Base-by-base conservation (phyloP, 371 early-diverging fungal genomes). In the Mortierella sp. region DNA sequence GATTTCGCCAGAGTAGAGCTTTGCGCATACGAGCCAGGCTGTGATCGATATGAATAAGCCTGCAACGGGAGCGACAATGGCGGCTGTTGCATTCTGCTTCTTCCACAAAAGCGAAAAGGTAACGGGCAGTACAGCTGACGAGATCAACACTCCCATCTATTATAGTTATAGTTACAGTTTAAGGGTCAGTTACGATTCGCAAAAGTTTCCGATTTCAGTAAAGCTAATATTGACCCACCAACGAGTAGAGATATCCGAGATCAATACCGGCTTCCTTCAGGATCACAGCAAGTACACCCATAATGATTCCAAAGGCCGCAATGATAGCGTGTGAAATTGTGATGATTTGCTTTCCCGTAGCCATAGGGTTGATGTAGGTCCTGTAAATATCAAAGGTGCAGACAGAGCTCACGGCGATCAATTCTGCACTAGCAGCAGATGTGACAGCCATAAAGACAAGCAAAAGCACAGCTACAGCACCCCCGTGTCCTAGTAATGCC, bases 361-460 rank as follows among this genome's bases (percentile, higher is more conserved):
- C 93, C 67, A 81, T 64, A 21, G 93, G 91, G 40, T 90, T 85
- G 62, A 93, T 87, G 69, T 92, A 92, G 13, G 92, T 84, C 59
- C 90, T 87, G 70, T 90, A 92, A 32, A 92, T 77, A 72, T 93
- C 93, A 76, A 91, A 93, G 4, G 93, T 93, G 41, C 87, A 66
- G 21, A 92, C 88, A 11, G 93, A 92, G 45, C 90, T 87, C 13
- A 93, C 93, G 15, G 93, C 93, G 76, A 92, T 92, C 65, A 93
- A 64, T 65, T 92, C 93, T 4, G 92, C 93, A 60, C 92, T 91
- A 9, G 92, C 78, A 19, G 93, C 91, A 43, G 85, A 83, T 1
- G 93, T 92, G 24, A 92, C 93, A 38, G 92, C 92, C 89, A 92
- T 92, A 66, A 93, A 92, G 2, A 92, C 90, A 8, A 92, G 74